Evolutionary conservation across 331 rosid genomes (phyloP).

Genomic region (Pyrus hybrid): DNA sequence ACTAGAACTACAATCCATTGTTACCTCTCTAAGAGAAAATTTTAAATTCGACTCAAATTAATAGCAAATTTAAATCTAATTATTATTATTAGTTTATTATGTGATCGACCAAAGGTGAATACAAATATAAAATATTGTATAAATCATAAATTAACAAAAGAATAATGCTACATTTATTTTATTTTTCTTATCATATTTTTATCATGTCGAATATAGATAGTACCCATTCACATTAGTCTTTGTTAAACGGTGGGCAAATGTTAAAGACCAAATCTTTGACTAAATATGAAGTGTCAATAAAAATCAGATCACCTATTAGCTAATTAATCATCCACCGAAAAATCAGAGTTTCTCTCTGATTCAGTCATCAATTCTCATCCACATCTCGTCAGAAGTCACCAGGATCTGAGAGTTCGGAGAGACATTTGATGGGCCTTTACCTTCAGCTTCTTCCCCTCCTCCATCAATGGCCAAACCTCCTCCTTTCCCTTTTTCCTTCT

Average conservation of each 20-base stretch:
- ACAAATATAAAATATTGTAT: background rate
- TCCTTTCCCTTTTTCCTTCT: slow-evolving; percentile 6
- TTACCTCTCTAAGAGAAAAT: background rate
- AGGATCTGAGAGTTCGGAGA: background rate
- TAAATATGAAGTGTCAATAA: background rate
- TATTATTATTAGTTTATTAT: too few relatives aligned
- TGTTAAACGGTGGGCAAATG: background rate
- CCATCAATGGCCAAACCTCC: slow-evolving; percentile 41
- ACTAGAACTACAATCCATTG: background rate
- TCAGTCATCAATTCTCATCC: slow-evolving; percentile 5
- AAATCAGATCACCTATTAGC: background rate
- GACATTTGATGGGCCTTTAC: slow-evolving; percentile 66
- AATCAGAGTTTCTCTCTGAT: background rate
- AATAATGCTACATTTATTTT: too few relatives aligned
- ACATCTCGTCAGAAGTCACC: background rate
- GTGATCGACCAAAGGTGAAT: too few relatives aligned
- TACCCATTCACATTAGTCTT: too few relatives aligned
- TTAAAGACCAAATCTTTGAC: background rate
- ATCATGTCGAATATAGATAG: too few relatives aligned
- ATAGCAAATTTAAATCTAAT: too few relatives aligned
- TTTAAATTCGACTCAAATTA: too few relatives aligned
- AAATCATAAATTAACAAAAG: too few relatives aligned
- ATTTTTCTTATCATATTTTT: too few relatives aligned
- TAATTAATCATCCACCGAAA: background rate
- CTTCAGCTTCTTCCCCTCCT: slow-evolving; percentile 1